Conservation (phyloP, 805 yeast species). For the Myxozyma neotropica region DNA sequence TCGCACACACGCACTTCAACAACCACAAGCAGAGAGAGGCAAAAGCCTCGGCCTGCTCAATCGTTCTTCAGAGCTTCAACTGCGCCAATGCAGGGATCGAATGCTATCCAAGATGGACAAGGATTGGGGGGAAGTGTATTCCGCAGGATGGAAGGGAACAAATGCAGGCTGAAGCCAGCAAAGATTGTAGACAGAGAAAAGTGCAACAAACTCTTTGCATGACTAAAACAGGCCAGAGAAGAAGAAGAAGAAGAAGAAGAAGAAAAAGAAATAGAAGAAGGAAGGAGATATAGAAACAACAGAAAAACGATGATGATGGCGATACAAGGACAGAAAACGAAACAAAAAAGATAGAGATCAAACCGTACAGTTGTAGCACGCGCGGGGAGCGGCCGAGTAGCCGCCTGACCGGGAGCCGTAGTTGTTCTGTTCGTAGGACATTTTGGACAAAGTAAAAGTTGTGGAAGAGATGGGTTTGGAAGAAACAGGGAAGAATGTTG, state of each 20-base stretch:
- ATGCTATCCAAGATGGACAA: background rate
- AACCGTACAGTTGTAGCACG: constrained; percentile 34
- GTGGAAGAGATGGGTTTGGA: background rate
- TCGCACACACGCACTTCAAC: constrained; percentile 23
- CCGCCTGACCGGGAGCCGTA: constrained; percentile 16
- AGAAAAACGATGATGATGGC: background rate
- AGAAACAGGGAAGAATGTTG: background rate
- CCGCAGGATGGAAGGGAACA: background rate
- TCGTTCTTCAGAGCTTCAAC: constrained; percentile 19
- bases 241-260: background rate
- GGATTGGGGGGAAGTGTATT: background rate
- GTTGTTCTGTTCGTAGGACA: constrained; percentile 18
- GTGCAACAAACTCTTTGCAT: background rate
- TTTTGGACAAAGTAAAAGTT: background rate
- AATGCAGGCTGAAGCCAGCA: background rate
- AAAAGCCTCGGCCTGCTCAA: constrained; percentile 1
- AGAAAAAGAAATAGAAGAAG: background rate
- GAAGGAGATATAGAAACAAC: background rate
- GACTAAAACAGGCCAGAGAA: background rate
- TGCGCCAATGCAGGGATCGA: constrained; percentile 11
- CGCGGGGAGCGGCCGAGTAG: constrained; percentile 26
- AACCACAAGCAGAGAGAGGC: constrained; percentile 1
- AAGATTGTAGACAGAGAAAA: background rate
- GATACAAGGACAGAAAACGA: background rate
- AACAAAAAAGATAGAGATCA: constrained; percentile 5